phyloP scores from a whole-genome alignment of 2,329 filamentous ascomycete species.

The Exophiala mesophila region DNA sequence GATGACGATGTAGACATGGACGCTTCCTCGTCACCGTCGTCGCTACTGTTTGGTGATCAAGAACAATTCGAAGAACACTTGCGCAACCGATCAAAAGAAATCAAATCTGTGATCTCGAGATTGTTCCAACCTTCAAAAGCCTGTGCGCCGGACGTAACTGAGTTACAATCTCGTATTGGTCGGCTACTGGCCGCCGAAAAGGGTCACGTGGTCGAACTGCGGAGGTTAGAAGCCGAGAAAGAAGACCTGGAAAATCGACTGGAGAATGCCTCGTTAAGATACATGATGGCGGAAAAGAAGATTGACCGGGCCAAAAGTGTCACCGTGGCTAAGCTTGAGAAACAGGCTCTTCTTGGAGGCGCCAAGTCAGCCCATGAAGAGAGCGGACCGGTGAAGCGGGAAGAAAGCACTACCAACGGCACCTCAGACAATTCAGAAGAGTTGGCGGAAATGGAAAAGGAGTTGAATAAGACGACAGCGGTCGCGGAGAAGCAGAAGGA shows the following conservation, averaged over 20 bases:
- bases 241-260: slow-evolving; percentile 80
- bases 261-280: slow-evolving; percentile 81
- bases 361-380: slow-evolving; percentile 42
- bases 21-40: slow-evolving; percentile 44
- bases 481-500: slow-evolving; percentile 78
- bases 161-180: slow-evolving; percentile 70
- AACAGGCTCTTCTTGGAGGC: slow-evolving; percentile 72
- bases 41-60: slow-evolving; percentile 52
- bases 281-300: slow-evolving; percentile 93
- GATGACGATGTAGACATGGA: slow-evolving; percentile 28
- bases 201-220: slow-evolving; percentile 68
- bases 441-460: slow-evolving; percentile 66
- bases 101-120: slow-evolving; percentile 67
- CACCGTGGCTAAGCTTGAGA: slow-evolving; percentile 87
- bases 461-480: slow-evolving; percentile 72
- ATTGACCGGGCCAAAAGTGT: slow-evolving; percentile 82
- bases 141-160: slow-evolving; percentile 62
- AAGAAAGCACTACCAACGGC: slow-evolving; percentile 53
- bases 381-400: slow-evolving; percentile 46
- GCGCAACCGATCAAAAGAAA: slow-evolving; percentile 66
- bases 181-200: slow-evolving; percentile 77
- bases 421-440: slow-evolving; percentile 47
- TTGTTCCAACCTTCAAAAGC: slow-evolving; percentile 52
- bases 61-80: slow-evolving; percentile 73
- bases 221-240: slow-evolving; percentile 71